Evolutionary conservation across 192 early-diverging fungal genomes (phyloP).

Genomic region (Endogone sp.): DNA sequence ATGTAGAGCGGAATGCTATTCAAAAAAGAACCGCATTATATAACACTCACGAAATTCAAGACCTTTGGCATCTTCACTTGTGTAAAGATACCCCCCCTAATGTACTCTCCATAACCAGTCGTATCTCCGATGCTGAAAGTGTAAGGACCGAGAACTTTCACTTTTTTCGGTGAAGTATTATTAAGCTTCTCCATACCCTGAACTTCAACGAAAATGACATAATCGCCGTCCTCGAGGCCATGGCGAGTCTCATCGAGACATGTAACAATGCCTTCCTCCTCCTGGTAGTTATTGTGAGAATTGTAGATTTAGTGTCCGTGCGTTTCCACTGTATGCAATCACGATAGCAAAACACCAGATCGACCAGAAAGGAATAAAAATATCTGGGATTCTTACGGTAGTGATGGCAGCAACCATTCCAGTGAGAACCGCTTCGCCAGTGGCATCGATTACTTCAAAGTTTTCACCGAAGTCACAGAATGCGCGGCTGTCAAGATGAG

Average conservation of each 20-base stretch:
- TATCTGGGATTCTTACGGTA: constrained; percentile 21
- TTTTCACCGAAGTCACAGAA: constrained; percentile 97
- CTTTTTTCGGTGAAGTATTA: constrained; percentile 66
- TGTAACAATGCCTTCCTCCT: constrained; percentile 84
- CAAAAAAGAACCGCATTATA: not conserved
- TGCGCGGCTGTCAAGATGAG: constrained; percentile 41
- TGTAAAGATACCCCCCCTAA: constrained; percentile 84
- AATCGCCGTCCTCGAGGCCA: constrained; percentile 96
- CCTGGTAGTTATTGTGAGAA: constrained; percentile 12
- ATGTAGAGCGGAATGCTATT: not conserved
- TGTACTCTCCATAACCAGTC: constrained; percentile 66
- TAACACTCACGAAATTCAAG: constrained; percentile 71
- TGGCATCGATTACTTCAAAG: constrained; percentile 83
- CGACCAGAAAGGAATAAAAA: too few species aligned
- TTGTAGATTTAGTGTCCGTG: not conserved
- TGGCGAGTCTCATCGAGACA: constrained; percentile 96
- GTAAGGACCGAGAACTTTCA: constrained; percentile 92
- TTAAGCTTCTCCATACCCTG: constrained; percentile 92
- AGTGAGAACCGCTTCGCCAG: constrained; percentile 86
- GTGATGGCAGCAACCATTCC: constrained; percentile 91
- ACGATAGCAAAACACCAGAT: too few species aligned
- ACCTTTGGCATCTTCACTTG: constrained; percentile 93
- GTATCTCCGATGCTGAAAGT: constrained; percentile 97
- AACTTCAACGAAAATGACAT: constrained; percentile 91
- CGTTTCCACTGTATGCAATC: too few species aligned